Evolutionary conservation across 1,284 basidiomycete genomes (phyloP).

Genomic region (Gymnopus androsaceus): DNA sequence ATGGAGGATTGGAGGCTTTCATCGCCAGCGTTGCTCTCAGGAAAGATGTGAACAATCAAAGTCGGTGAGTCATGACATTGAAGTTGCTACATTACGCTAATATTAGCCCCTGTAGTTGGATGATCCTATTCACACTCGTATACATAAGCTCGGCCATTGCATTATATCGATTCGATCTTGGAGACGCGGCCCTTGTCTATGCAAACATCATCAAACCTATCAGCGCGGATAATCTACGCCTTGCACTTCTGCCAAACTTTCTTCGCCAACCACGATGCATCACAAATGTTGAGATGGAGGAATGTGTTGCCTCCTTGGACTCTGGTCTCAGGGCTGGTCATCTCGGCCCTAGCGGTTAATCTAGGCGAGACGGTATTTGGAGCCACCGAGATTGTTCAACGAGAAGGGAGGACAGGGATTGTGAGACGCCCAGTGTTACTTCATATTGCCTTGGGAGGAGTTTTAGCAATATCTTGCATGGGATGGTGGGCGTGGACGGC

Average conservation of each 20-base stretch:
- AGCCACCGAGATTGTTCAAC: conserved; percentile 26
- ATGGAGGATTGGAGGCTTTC: conserved; percentile 90
- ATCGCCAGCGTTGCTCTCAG: conserved; percentile 76
- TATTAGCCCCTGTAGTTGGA: conserved; percentile 48
- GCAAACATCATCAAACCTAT: conserved; percentile 73
- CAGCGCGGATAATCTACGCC: conserved; percentile 58
- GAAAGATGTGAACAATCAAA: conserved; percentile 65
- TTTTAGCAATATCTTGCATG: conserved; percentile 40
- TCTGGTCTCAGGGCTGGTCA: conserved; percentile 30
- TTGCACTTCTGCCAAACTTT: conserved; percentile 37
- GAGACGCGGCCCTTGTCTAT: conserved; percentile 73
- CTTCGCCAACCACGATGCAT: conserved; percentile 32
- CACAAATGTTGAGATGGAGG: conserved; percentile 25
- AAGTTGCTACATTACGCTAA: not conserved
- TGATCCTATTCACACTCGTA: conserved; percentile 64
- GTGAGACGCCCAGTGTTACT: conserved; percentile 33
- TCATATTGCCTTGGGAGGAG: conserved; percentile 45
- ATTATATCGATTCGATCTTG: conserved; percentile 52
- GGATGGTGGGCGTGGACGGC: conserved; percentile 48
- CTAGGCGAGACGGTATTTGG: conserved; percentile 24
- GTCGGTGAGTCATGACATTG: conserved; percentile 43
- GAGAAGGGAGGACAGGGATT: conserved; percentile 31
- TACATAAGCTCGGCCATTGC: conserved; percentile 58
- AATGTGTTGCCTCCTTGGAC: conserved; percentile 34
- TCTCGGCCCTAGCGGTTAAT: conserved; percentile 34